These are phyloP conservation scores for Leptodermis oblonga DNA, from an alignment of 257 asterid genomes.

Conservation along the genomic window DNA sequence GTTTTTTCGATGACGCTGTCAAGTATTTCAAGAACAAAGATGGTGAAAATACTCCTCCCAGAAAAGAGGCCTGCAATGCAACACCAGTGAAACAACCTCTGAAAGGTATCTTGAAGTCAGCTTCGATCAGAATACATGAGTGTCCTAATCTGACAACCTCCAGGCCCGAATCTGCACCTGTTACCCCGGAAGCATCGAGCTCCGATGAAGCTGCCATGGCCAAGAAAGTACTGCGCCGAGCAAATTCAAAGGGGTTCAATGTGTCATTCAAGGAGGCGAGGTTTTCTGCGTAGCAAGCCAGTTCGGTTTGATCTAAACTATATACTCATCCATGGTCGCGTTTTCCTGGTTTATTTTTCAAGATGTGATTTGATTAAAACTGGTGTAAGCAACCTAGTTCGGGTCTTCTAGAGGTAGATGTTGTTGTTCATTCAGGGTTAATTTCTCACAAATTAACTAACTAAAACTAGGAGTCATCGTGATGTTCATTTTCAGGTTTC, in stretches of 20 bases:
- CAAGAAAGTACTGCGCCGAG: slow-evolving; percentile 35
- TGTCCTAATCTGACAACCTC: slow-evolving; percentile 6
- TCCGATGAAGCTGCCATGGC: slow-evolving; percentile 7
- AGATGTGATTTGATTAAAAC: neutral
- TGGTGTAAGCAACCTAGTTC: slow-evolving; percentile 9
- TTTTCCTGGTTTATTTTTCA: neutral
- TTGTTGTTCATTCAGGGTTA: slow-evolving; percentile 1
- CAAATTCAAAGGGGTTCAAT: slow-evolving; percentile 68
- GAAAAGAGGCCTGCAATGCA: slow-evolving; percentile 12
- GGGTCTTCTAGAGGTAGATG: slow-evolving; percentile 13
- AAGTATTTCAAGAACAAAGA: slow-evolving; percentile 8
- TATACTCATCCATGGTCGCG: neutral
- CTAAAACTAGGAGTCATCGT: slow-evolving; percentile 9
- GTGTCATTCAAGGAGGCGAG: slow-evolving; percentile 43
- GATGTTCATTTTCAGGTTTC: slow-evolving; percentile 2
- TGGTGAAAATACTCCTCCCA: slow-evolving; percentile 2
- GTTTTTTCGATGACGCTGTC: slow-evolving; percentile 19
- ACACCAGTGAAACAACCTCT: slow-evolving; percentile 29
- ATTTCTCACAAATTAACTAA: too few relatives aligned
- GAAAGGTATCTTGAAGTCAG: slow-evolving; percentile 65
- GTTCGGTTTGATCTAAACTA: neutral
- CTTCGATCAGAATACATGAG: slow-evolving; percentile 18
- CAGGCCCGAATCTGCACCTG: slow-evolving; percentile 17
- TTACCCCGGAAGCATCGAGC: slow-evolving; percentile 24
- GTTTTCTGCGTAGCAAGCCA: slow-evolving; percentile 3